Conservation (phyloP, 192 early-diverging fungal genomes). For the Dissophora globulifera region DNA sequence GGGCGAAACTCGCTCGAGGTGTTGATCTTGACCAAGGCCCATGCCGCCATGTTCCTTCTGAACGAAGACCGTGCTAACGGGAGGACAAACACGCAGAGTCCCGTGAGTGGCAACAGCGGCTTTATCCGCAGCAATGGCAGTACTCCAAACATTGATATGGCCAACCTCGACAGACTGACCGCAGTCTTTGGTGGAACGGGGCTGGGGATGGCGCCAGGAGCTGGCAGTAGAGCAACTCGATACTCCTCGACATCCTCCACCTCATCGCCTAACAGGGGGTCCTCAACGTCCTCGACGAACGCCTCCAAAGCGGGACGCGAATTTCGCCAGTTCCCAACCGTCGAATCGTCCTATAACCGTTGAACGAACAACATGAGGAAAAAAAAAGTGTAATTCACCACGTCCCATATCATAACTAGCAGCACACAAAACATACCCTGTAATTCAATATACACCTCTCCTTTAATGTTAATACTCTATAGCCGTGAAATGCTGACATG, state of each 20-base stretch:
- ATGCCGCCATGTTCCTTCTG: slow-evolving; percentile 57
- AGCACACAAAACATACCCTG: background rate
- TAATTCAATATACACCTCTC: background rate
- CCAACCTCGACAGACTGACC: too few species aligned
- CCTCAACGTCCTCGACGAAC: background rate
- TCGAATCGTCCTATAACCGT: background rate
- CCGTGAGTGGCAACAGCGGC: too few species aligned
- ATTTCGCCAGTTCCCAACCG: background rate
- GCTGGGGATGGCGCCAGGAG: background rate
- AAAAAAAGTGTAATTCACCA: too few species aligned
- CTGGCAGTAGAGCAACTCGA: too few species aligned
- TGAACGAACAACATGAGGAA: too few species aligned
- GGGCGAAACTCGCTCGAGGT: slow-evolving; percentile 75
- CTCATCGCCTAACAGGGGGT: too few species aligned
- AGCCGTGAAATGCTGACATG: too few species aligned
- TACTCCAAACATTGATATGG: too few species aligned
- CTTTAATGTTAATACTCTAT: too few species aligned
- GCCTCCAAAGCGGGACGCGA: background rate
- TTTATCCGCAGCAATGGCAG: too few species aligned
- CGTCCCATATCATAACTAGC: too few species aligned
- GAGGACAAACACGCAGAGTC: background rate
- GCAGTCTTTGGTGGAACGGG: background rate
- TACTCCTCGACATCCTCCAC: too few species aligned
- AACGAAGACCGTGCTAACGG: slow-evolving; percentile 22
- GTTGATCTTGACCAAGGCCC: slow-evolving; percentile 68